Conservation (phyloP, 2,329 filamentous ascomycete species). For the Thelonectria rubi region DNA sequence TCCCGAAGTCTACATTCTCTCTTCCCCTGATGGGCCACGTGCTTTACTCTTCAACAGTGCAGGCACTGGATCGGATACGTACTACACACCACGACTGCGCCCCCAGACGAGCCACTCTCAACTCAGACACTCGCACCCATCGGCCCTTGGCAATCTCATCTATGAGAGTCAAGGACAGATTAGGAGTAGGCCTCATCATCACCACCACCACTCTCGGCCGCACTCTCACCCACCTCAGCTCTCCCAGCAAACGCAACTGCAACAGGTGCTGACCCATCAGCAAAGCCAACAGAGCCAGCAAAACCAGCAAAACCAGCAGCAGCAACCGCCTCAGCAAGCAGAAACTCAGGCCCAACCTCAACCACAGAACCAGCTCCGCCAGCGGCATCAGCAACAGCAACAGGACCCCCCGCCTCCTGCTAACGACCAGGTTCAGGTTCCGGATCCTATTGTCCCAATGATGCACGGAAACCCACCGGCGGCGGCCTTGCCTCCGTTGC, state of each 20-base stretch:
- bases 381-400: slow-evolving; percentile 33
- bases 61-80: slow-evolving; percentile 56
- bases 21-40: slow-evolving; percentile 67
- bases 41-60: slow-evolving; percentile 65
- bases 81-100: slow-evolving; percentile 56
- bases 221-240: slow-evolving; percentile 20
- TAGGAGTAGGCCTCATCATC: slow-evolving; percentile 40
- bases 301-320: slow-evolving; percentile 25
- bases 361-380: slow-evolving; percentile 23
- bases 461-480: slow-evolving; percentile 52
- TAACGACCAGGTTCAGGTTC: slow-evolving; percentile 30
- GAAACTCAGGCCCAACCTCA: slow-evolving; percentile 7
- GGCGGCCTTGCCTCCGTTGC: slow-evolving; percentile 45
- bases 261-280: slow-evolving; percentile 24
- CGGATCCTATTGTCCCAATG: slow-evolving; percentile 29
- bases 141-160: slow-evolving; percentile 22
- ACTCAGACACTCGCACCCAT: slow-evolving; percentile 35
- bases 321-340: slow-evolving; percentile 30
- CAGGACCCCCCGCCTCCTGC: slow-evolving; percentile 33
- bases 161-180: slow-evolving; percentile 34
- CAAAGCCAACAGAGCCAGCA: slow-evolving; percentile 21
- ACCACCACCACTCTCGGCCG: slow-evolving; percentile 39
- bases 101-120: slow-evolving; percentile 42
- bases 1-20: slow-evolving; percentile 67
- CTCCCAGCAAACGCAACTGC: slow-evolving; percentile 26